Percentiles rank a stretch among this genome's conserved stretches.
phyloP scores from a whole-genome alignment of 208 protist genomes.

The Phytomonas sp. region DNA sequence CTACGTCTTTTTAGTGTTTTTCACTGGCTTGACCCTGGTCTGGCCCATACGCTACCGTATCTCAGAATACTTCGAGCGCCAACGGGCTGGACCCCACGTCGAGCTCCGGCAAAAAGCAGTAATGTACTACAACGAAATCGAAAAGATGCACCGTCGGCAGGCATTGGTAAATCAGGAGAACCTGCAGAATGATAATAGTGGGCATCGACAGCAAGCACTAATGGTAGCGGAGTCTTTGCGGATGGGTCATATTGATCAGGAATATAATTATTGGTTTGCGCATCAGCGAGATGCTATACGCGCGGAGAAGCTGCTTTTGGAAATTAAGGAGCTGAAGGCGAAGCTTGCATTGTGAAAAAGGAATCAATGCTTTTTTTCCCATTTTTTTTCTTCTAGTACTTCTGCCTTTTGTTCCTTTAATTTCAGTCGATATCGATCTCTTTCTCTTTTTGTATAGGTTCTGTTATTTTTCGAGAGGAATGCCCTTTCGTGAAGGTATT shows the following conservation, averaged over 20 bases:
- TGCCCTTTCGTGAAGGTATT: not conserved
- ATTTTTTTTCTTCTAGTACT: slow-evolving; percentile 8
- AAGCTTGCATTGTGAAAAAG: slow-evolving; percentile 21
- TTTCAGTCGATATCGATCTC: not conserved
- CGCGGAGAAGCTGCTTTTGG: slow-evolving; percentile 73
- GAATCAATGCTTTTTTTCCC: not conserved
- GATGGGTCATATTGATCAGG: slow-evolving; percentile 54
- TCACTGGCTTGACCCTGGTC: slow-evolving; percentile 20
- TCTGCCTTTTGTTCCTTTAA: not conserved
- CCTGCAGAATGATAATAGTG: slow-evolving; percentile 62
- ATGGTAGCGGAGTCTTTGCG: slow-evolving; percentile 43
- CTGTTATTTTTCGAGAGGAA: not conserved
- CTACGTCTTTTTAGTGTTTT: slow-evolving; percentile 46
- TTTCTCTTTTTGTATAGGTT: not conserved
- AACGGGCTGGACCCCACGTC: slow-evolving; percentile 59
- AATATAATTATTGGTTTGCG: slow-evolving; percentile 84
- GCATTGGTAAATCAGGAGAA: slow-evolving; percentile 63
- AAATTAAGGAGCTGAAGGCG: slow-evolving; percentile 73
- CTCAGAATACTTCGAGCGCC: slow-evolving; percentile 84
- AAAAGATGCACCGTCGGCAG: slow-evolving; percentile 82
- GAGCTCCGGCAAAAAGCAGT: slow-evolving; percentile 69
- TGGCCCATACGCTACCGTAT: slow-evolving; percentile 76
- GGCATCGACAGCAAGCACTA: slow-evolving; percentile 35
- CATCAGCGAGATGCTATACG: slow-evolving; percentile 78
- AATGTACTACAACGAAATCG: slow-evolving; percentile 83